Evolutionary conservation across 139 green algal species (phyloP), one percentile per base, ranked within the genome.

Genomic region (Micromonas commoda): DNA sequence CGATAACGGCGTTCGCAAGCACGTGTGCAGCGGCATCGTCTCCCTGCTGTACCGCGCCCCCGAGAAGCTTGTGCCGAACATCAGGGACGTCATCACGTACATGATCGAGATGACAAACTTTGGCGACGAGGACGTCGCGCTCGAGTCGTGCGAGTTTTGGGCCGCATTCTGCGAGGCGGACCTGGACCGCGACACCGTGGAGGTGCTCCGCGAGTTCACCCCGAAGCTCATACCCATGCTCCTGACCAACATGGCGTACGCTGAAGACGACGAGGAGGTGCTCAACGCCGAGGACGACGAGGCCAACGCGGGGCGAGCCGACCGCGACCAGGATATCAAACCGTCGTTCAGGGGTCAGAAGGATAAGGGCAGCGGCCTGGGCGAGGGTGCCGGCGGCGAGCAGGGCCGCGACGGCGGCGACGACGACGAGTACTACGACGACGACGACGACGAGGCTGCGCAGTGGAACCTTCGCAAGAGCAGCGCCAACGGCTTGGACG

Each of bases 131-230:
- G 86, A 84, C 0, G 90, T 98, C 21, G 93, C 94, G 0, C 81
- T 98, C 24, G 94, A 97, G 83, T 85, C 88, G n/a, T 96, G 87
- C 76, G 95, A 98, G 83, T 98, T 98, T 80, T 99, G 94, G 94
- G 87, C 83, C 6, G 83, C 83, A 9, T 87, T 80, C 66, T 86
- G 81, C 64, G 83, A 87, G 53, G 65, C 68, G 31, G 32, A 77
- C 31, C 64, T 82, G 31, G 53, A 31, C 6, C 21, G 28, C 19
- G 75, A 80, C 1, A 65, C 69, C 9, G 16, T 73, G n/a, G 57
- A 80, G 35, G 64, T 89, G 74, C 85, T 99, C 51, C 82, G 84
- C 23, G 91, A 91, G 31, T 90, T 89, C 61, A 83, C 98, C 70
- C 82, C 86, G 5, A 82, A 86, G 28, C 86, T 99, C 24, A 86